A percentile compares a stretch with the other conserved stretches of the same genome.
Conservation (phyloP, 306 rosid genomes). For the Prunus davidiana region DNA sequence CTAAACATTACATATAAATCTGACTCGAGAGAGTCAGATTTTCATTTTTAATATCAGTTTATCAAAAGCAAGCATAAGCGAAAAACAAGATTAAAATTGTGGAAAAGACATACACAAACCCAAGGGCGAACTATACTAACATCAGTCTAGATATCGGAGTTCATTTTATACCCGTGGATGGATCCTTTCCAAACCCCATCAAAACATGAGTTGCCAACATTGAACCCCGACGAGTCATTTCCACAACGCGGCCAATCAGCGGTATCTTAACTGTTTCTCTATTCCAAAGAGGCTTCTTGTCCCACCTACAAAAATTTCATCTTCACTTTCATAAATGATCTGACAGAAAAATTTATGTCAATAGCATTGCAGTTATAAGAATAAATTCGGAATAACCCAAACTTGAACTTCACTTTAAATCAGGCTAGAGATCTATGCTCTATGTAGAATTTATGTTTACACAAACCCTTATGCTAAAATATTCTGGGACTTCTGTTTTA, state of each 20-base stretch:
- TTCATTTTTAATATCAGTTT: no score
- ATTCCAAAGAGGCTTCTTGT: constrained; percentile 68
- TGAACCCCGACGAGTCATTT: constrained; percentile 64
- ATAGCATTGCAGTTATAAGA: neutral
- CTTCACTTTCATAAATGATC: neutral
- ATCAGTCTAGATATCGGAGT: neutral
- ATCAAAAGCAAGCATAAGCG: neutral
- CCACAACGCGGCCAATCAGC: constrained; percentile 53
- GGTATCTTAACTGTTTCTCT: constrained; percentile 64
- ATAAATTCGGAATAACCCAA: neutral
- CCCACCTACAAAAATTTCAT: constrained; percentile 52
- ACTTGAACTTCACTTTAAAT: neutral
- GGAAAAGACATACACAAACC: neutral
- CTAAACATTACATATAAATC: no score
- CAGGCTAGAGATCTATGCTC: neutral
- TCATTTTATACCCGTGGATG: constrained; percentile 18
- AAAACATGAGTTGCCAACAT: constrained; percentile 72
- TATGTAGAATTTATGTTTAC: neutral
- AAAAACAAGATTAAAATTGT: neutral
- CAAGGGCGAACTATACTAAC: neutral
- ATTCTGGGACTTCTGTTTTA: neutral
- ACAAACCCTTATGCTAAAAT: neutral
- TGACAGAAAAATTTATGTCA: neutral
- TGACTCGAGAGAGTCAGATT: no score
- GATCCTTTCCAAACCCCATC: constrained; percentile 87